phyloP scores from a whole-genome alignment of 2,329 filamentous ascomycete species.

The Ascochyta viciae-villosae region DNA sequence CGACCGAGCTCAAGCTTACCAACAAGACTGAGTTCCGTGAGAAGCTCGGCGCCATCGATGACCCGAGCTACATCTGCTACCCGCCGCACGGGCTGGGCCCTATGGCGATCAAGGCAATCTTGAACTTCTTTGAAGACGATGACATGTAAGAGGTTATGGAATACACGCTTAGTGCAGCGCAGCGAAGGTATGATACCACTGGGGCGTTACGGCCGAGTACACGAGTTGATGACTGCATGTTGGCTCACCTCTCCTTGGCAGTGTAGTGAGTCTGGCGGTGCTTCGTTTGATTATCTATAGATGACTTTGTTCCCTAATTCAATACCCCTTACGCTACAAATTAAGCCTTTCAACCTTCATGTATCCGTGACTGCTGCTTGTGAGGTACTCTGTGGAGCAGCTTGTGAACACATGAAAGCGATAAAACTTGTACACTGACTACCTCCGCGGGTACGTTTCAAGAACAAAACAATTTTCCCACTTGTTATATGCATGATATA shows the following conservation, averaged over 20 bases:
- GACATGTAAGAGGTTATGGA: conserved; percentile 33
- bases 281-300: conserved; percentile 13
- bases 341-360: not conserved
- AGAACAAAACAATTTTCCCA: not conserved
- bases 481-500: not conserved
- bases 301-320: conserved; percentile 14
- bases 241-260: conserved; percentile 1
- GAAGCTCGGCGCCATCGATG: conserved; percentile 86
- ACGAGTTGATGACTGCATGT: conserved; percentile 14
- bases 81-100: conserved; percentile 84
- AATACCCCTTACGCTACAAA: conserved; percentile 11
- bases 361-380: not conserved
- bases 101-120: conserved; percentile 80
- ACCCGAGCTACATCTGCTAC: conserved; percentile 89
- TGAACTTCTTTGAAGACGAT: conserved; percentile 82
- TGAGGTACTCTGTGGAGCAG: too few relatives aligned
- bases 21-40: conserved; percentile 88
- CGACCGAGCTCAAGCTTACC: conserved; percentile 80
- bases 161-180: conserved; percentile 14
- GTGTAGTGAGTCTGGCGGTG: conserved; percentile 3
- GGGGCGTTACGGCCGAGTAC: conserved; percentile 20
- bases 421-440: not conserved
- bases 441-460: not conserved
- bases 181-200: conserved; percentile 25
- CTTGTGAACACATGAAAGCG: not conserved